Percentiles rank a stretch among this genome's conserved stretches.
phyloP scores from a whole-genome alignment of 345 rosid genomes.

The Hibiscus tridactylites region DNA sequence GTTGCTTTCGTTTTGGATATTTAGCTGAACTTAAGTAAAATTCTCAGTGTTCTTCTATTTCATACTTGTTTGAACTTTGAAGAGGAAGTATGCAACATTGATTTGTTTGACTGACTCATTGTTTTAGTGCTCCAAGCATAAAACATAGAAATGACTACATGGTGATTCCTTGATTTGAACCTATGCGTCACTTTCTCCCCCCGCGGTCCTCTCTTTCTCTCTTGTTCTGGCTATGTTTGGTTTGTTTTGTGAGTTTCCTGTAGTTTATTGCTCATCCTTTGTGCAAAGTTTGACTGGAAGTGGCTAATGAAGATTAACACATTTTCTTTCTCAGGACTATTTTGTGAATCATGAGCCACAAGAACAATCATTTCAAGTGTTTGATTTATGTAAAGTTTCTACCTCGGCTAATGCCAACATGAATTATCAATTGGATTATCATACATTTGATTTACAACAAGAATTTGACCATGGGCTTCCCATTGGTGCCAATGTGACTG shows the following conservation, averaged over 20 bases:
- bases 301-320: neutral
- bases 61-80: neutral
- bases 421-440: slow-evolving; percentile 39
- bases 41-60: neutral
- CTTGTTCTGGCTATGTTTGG: neutral
- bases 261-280: neutral
- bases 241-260: neutral
- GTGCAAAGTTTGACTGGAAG: neutral
- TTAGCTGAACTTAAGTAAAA: neutral
- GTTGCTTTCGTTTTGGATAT: neutral
- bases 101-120: neutral
- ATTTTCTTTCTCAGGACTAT: slow-evolving; percentile 34
- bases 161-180: neutral
- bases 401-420: slow-evolving; percentile 28
- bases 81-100: neutral
- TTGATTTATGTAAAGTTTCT: slow-evolving; percentile 34
- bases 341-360: slow-evolving; percentile 26
- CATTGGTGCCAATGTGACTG: slow-evolving; percentile 24
- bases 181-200: neutral
- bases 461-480: slow-evolving; percentile 32
- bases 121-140: neutral
- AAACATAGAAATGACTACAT: neutral
- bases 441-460: slow-evolving; percentile 37
- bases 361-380: slow-evolving; percentile 32
- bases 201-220: neutral